Evolutionary conservation across 202 grass and related monocot species (phyloP), one percentile per base, ranked within the genome.

Genomic region (Brachypodium distachyon): DNA sequence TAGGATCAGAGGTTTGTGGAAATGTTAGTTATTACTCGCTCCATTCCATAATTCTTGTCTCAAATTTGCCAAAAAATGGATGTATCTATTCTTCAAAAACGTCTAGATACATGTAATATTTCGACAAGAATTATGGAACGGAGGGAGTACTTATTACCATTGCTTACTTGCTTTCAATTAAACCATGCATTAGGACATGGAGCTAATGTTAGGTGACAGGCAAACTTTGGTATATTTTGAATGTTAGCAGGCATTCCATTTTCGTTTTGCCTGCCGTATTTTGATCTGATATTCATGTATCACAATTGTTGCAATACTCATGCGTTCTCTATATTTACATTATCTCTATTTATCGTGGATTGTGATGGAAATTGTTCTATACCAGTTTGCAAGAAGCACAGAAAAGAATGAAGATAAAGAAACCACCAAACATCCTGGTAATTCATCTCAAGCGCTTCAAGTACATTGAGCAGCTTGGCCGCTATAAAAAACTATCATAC

Each of bases 341-440:
- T 10, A 37, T 77, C 6, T 69, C 7, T 70, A 3, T 47, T 48
- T 56, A 13, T 50, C 16, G 29, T 70, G 41, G 42, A 55, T 51
- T 23, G 5, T 76, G 63, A 22, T 70, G 46, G 49, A 82, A 61
- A 52, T 13, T 47, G 37, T 73, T 77, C 38, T 40, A 26, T n/a
- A 53, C 82, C 84, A 97, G 95, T 83, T 84, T 98, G 59, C 96
- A 98, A 80, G 91, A 98, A 95, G 96, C 89, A 7, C 89, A 98
- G 86, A 99, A 99, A 85, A 88, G 91, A 65, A 90, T 99, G 96
- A 99, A 99, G 85, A 95, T 95, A 69, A 99, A 99, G 83, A 90
- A 95, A 79, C 87, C 83, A 51, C 91, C 96, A 70, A 94, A 92
- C 78, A 90, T 95, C 64, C 78, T 99, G 38, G 96, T 99, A 67